phyloP scores from a whole-genome alignment of 2,329 filamentous ascomycete species.

The Dactylellina drechsleri region DNA sequence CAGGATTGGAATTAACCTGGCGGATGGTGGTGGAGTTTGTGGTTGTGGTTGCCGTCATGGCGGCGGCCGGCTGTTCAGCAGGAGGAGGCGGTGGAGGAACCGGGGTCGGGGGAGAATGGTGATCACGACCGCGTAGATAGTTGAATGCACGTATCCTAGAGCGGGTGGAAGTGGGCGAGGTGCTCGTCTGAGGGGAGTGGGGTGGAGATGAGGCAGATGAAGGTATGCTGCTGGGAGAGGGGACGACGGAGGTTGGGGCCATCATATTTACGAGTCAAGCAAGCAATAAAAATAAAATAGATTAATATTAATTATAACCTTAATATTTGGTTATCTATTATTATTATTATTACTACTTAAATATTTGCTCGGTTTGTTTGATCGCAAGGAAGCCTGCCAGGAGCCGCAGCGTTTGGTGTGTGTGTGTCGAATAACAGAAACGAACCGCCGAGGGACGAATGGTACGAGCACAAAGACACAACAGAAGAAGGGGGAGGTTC shows the following conservation, averaged over 20 bases:
- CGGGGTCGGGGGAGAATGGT: constrained; percentile 34
- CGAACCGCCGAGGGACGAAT: background rate
- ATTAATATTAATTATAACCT: background rate
- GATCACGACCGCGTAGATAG: constrained; percentile 53
- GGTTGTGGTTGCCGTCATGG: constrained; percentile 24
- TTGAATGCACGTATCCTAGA: constrained; percentile 52
- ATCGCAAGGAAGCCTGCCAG: no score
- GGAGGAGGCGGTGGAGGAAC: constrained; percentile 44
- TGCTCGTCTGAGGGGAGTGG: constrained; percentile 51
- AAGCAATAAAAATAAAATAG: background rate
- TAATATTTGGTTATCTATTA: background rate
- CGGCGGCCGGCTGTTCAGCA: constrained; percentile 13
- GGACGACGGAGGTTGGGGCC: constrained; percentile 51
- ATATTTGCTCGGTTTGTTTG: background rate
- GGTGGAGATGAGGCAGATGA: constrained; percentile 45
- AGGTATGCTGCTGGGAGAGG: constrained; percentile 38
- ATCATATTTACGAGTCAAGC: constrained; percentile 25
- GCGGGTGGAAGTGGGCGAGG: constrained; percentile 47
- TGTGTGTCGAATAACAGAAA: no score
- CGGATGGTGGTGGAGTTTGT: constrained; percentile 21
- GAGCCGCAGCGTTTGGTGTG: no score
- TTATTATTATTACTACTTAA: background rate
- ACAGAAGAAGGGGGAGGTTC: background rate
- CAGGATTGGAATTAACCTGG: constrained; percentile 32
- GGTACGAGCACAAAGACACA: background rate